Percentiles rank a stretch among this genome's conserved stretches.
Conservation (phyloP, 2,329 filamentous ascomycete genomes). For the Colletotrichum australisinense region DNA sequence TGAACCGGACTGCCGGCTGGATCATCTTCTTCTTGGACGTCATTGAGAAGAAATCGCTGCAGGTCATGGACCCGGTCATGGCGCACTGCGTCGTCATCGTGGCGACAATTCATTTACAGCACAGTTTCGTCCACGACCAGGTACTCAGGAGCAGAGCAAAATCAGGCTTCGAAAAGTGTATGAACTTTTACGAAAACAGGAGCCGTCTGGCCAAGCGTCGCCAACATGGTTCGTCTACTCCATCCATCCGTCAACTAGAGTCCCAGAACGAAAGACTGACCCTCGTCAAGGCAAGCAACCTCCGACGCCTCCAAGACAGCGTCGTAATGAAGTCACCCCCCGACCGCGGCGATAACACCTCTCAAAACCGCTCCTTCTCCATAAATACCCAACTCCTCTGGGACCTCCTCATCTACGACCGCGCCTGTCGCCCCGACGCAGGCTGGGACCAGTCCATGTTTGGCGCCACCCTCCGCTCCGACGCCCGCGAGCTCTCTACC, state of each 20-base stretch:
- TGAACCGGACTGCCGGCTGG: constrained; percentile 63
- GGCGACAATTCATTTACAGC: constrained; percentile 64
- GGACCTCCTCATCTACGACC: constrained; percentile 50
- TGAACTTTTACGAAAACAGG: constrained; percentile 41
- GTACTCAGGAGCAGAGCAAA: constrained; percentile 39
- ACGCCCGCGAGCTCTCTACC: constrained; percentile 10
- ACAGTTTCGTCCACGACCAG: constrained; percentile 56
- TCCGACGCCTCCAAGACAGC: constrained; percentile 47
- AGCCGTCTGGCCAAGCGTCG: constrained; percentile 40
- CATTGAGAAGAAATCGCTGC: constrained; percentile 54
- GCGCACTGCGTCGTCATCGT: constrained; percentile 62
- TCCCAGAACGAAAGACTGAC: too few species aligned
- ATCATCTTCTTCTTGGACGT: constrained; percentile 63
- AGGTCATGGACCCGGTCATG: constrained; percentile 48
- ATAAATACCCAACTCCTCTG: constrained; percentile 49
- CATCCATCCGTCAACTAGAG: too few species aligned
- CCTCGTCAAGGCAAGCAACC: constrained; percentile 41
- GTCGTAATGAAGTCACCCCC: constrained; percentile 36
- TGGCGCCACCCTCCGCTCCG: constrained; percentile 28
- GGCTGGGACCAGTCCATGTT: constrained; percentile 40
- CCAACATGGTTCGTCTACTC: too few species aligned
- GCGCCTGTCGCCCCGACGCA: constrained; percentile 42
- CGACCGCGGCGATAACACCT: neutral
- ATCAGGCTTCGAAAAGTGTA: constrained; percentile 42
- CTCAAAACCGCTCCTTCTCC: constrained; percentile 38